phyloP scores from a whole-genome alignment of 495 filamentous ascomycete genomes.

The Podospora pseudocomata region DNA sequence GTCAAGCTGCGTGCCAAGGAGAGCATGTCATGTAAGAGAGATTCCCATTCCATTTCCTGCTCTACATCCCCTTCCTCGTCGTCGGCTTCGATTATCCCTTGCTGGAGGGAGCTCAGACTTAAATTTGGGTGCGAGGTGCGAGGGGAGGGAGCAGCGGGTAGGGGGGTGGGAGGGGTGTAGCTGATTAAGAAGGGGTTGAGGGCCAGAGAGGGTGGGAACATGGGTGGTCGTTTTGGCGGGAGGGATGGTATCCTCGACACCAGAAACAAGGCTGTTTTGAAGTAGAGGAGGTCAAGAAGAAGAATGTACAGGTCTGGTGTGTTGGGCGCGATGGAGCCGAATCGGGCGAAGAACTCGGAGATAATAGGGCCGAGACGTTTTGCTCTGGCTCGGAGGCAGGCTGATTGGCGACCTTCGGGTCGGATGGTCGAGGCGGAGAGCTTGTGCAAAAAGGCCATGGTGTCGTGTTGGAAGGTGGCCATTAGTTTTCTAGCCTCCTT shows the following conservation, averaged over 20 bases:
- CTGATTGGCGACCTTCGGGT: conserved; percentile 15
- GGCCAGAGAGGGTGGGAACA: not conserved
- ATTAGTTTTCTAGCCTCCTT: conserved; percentile 17
- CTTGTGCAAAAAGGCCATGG: conserved; percentile 21
- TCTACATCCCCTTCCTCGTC: not conserved
- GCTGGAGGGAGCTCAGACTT: not conserved
- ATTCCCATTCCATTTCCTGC: not conserved
- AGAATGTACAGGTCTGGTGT: conserved; percentile 12
- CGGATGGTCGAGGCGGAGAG: not conserved
- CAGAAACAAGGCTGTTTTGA: conserved; percentile 56
- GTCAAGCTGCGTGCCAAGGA: not conserved
- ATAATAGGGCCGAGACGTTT: conserved; percentile 14
- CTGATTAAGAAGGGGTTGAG: conserved; percentile 8
- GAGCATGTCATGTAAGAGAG: not conserved
- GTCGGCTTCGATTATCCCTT: not conserved
- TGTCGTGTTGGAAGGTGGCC: conserved; percentile 23
- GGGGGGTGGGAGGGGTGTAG: not conserved
- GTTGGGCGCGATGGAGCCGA: conserved; percentile 8
- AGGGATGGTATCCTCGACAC: conserved; percentile 35
- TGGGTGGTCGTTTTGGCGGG: not conserved
- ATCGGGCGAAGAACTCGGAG: conserved; percentile 15
- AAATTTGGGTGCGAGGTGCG: not conserved
- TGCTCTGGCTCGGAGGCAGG: conserved; percentile 18
- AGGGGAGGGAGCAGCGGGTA: not conserved
- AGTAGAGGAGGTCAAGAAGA: conserved; percentile 35